A percentile compares a stretch with the other conserved stretches of the same genome.
Evolutionary conservation across 2,329 filamentous ascomycete species (phyloP).

Genomic region (Clarireedia monteithiana): DNA sequence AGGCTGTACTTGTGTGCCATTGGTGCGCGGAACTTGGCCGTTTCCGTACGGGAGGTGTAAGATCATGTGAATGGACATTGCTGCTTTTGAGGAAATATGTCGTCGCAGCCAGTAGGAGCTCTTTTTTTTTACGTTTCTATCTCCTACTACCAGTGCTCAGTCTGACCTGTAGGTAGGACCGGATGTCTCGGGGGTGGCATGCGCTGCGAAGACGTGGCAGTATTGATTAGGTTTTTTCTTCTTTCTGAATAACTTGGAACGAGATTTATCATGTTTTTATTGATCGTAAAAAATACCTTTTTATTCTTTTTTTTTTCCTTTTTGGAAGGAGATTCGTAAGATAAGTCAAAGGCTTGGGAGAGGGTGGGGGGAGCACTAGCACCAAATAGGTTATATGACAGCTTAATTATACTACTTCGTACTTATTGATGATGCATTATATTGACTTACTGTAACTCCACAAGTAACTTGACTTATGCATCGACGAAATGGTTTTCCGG

Average conservation of each 20-base stretch:
- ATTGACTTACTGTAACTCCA: neutral
- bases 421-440: neutral
- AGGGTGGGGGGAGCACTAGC: neutral
- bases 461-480: neutral
- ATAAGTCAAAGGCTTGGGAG: no score
- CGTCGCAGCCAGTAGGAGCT: neutral
- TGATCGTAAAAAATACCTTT: neutral
- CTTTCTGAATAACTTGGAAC: neutral
- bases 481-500: neutral
- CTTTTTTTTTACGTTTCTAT: neutral
- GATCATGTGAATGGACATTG: conserved; percentile 9
- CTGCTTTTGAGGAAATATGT: conserved; percentile 5
- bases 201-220: conserved; percentile 3
- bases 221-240: neutral
- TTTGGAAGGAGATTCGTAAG: neutral
- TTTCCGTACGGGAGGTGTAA: conserved; percentile 5
- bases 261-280: neutral
- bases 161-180: neutral
- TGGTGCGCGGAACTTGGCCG: conserved; percentile 12
- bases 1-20: conserved; percentile 9
- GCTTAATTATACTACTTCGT: neutral
- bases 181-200: conserved; percentile 8
- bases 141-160: neutral
- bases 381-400: neutral
- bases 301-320: neutral